Evolutionary conservation across 139 green algal species (phyloP), one percentile per base, ranked within the genome.

Genomic region (Micractinium conductrix): DNA sequence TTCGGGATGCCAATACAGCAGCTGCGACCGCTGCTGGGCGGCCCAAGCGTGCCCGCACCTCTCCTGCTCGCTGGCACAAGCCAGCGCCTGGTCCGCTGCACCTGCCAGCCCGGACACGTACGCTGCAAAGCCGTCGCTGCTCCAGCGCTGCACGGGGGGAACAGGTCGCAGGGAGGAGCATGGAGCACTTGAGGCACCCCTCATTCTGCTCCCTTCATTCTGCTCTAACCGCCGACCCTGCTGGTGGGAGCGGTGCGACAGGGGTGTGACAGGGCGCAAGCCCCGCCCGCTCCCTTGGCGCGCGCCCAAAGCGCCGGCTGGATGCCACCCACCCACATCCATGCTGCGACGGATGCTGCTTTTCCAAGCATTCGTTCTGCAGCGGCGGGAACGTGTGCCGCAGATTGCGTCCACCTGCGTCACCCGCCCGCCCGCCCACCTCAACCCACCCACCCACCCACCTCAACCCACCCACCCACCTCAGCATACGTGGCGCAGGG

Each of bases 11-110:
- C n/a, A n/a, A n/a, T n/a, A n/a, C n/a, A n/a, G n/a, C n/a, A n/a
- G n/a, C n/a, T n/a, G n/a, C n/a, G n/a, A n/a, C n/a, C n/a, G n/a
- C n/a, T n/a, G n/a, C n/a, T n/a, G n/a, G n/a, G n/a, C 12, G 24
- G 30, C 12, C 7, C 33, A 42, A 4, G 28, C 12, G 33, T 4
- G 12, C 67, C 8, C 74, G 43, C 79, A 86, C 81, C 70, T 48
- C 44, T 80, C 53, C 30, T 43, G 70, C 17, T 38, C 21, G 70
- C 63, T 80, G 24, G 69, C 81, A 8, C 33, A 38, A 38, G 42
- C 53, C 53, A 86, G 53, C 38, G 81, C 81, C 30, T 74, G 53
- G 70, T 86, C 81, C 12, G 81, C 81, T 50, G 44, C 21, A 17
- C 1, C 16, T 58, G 73, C 53, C 50, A 86, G 69, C 38, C 45